Evolutionary conservation across 495 filamentous ascomycete species (phyloP), one percentile per base, ranked within the genome.

Genomic region (Neurospora tetrasperma): DNA sequence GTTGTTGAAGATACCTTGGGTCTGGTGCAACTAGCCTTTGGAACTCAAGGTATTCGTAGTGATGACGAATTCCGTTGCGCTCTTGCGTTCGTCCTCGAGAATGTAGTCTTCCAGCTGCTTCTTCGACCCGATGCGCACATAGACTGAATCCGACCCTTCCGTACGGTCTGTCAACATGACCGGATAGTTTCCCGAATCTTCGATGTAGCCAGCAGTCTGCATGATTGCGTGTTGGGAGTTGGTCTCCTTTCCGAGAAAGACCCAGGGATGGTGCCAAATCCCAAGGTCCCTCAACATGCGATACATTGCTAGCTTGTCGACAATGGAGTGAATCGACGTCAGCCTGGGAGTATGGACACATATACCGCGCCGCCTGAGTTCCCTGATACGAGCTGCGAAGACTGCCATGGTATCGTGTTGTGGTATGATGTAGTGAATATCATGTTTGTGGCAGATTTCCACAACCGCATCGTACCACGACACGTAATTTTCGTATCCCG

Each of bases 391-490:
- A 66, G 54, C 54, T 31, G 54, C 54, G 7, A 66, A 66, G 54
- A 66, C 14, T 12, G 54, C 54, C 54, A 66, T 66, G 11, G 27
- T 66, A 27, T 73, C 72, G 18, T 70, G 72, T 20, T 44, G 41
- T n/a, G 72, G 72, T 42, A 73, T 70, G 40, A 73, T 46, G 62
- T 42, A 70, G 39, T 73, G 23, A 12, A 70, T 73, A 2, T 70
- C 18, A 14, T 40, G n/a, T n/a, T 70, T 14, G 39, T 10, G 11
- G 27, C 41, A 20, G 11, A 44, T 73, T 42, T 73, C 20, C 23
- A 73, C 8, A 8, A 70, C 27, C 23, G 54, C 23, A 66, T 66
- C 23, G 27, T 4, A 35, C 54, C 27, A 66, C 27, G 27, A 31
- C 12, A 35, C 27, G 27, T 66, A 66, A 16, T 35, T 66, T 27